Base-by-base conservation (phyloP, 1,284 basidiomycete genomes). In the Ceratobasidium sp. region DNA sequence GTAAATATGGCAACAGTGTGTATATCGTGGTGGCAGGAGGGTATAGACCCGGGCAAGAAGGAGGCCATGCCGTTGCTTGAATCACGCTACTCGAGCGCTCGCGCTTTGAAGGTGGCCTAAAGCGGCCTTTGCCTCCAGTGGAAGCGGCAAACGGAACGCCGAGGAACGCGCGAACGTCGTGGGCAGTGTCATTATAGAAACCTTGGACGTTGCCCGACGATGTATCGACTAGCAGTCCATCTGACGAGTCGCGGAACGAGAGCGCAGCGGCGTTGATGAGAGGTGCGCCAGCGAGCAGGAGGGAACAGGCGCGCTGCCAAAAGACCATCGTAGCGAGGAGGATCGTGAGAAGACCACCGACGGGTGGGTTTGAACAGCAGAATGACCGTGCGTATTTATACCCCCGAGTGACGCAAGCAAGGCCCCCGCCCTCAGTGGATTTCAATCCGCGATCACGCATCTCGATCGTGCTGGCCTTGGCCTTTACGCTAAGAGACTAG, bases 131-230 rank as follows among this genome's bases (percentile, higher is more conserved):
- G 20, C 60, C 60, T 1, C 47, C 40, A 56, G 69, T 50, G 12
- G 69, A 20, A n/a, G 69, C 69, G 0, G 69, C 69, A 42, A 40
- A 70, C 4, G 69, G 69, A 6, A 70, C 62, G 13, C 69, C 69
- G 20, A 65, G 60, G 38, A 54, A 70, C 20, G 60, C 58, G 8
- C 69, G 69, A 43, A 70, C 69, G 42, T 12, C 29, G n/a, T 58
- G 27, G 17, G 56, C n/a, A 38, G 62, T 65, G 25, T 65, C 32
- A 43, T 64, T 64, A 20, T 34, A 64, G 35, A 52, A 52, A 3
- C 60, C 60, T 42, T 64, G 60, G 34, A 64, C 60, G 8, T 34
- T 38, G 6, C 60, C 60, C 17, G 49, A 52, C 13, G 45, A 2
- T 3, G 60, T 64, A 34, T 64, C 35, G 22, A 64, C 60, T 1